phyloP scores from a whole-genome alignment of 495 filamentous ascomycete species.

The Daldinia caldariorum region DNA sequence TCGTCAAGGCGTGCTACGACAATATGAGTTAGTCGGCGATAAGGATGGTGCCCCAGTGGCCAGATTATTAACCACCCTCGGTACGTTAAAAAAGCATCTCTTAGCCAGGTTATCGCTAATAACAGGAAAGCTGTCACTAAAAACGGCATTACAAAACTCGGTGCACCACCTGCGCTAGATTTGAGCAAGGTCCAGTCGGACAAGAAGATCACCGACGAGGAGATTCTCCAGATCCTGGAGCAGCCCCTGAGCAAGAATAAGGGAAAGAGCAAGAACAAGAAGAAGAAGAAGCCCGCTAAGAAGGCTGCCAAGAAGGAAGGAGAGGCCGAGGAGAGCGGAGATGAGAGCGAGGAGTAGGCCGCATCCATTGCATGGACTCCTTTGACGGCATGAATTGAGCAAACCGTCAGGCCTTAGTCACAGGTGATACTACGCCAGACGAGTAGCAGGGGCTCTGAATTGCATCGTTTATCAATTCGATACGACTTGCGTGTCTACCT shows the following conservation, averaged over 20 bases:
- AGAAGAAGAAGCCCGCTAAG: slow-evolving; percentile 77
- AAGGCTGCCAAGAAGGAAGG: slow-evolving; percentile 66
- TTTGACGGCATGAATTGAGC: slow-evolving; percentile 7
- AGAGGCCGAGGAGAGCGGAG: slow-evolving; percentile 51
- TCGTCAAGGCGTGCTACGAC: slow-evolving; percentile 85
- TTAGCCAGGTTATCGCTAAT: slow-evolving; percentile 34
- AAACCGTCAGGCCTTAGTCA: slow-evolving; percentile 17
- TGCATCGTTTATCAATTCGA: slow-evolving; percentile 13
- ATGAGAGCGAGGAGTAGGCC: slow-evolving; percentile 48
- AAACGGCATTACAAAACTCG: slow-evolving; percentile 89
- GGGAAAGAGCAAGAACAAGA: slow-evolving; percentile 89
- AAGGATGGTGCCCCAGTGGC: slow-evolving; percentile 85
- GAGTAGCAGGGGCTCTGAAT: slow-evolving; percentile 4
- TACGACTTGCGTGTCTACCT: slow-evolving; percentile 15
- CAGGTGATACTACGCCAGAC: slow-evolving; percentile 6
- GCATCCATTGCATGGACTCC: neutral
- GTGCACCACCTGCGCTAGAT: slow-evolving; percentile 76
- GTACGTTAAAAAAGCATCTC: slow-evolving; percentile 63
- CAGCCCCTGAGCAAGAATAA: slow-evolving; percentile 80
- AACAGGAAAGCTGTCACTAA: slow-evolving; percentile 85
- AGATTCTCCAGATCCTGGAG: slow-evolving; percentile 91
- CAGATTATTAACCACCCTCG: slow-evolving; percentile 87
- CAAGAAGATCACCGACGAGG: slow-evolving; percentile 97
- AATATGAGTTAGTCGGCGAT: slow-evolving; percentile 95
- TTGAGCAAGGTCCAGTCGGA: slow-evolving; percentile 85